Evolutionary conservation across 2,329 filamentous ascomycete species (phyloP), one percentile per base, ranked within the genome.

Genomic region (Curvularia lunata): DNA sequence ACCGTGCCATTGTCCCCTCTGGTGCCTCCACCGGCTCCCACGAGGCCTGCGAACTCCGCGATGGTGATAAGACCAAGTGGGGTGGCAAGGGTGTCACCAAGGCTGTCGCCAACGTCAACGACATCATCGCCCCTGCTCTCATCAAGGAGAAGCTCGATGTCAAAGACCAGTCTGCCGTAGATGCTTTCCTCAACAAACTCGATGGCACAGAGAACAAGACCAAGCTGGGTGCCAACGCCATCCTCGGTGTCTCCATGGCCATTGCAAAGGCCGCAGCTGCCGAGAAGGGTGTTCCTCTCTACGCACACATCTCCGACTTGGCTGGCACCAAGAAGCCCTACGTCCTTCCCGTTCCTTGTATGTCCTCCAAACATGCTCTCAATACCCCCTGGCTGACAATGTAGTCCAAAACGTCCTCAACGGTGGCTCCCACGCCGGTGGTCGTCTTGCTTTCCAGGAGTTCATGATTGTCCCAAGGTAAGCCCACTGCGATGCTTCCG

Each of bases 1-100:
- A 97, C 88, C 92, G 94, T 78, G 93, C 94, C 79, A 97, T 97
- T 79, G 94, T 98, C 65, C 94, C 94, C 75, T 97, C 93, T 68
- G 94, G 94, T 80, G 94, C 94, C 75, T 97, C 94, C 73, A 97
- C 93, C 75, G 77, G 81, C 65, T 81, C 80, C 57, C 80, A 83
- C 74, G 81, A 83, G 72, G 81, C 81, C 50, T 82, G 80, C 74
- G 81, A 83, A 72, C 80, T 83, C 65, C 80, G 81, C 61, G 84
- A 86, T 74, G 79, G 79, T 47, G 80, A 84, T 75, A 81, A 82
- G 74, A 73, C 77, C 68, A 80, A 80, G 66, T 85, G 82, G 78
- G 79, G 75, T 58, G 83, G 84, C 64, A 84, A 85, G 75, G 82
- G 81, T 76, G 84, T 85, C 62, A 78, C 77, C 70, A 82, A 83